Percentiles rank a stretch among this genome's conserved stretches.
Evolutionary conservation across 345 rosid species (phyloP).

Genomic region (Raphanus sativus): DNA sequence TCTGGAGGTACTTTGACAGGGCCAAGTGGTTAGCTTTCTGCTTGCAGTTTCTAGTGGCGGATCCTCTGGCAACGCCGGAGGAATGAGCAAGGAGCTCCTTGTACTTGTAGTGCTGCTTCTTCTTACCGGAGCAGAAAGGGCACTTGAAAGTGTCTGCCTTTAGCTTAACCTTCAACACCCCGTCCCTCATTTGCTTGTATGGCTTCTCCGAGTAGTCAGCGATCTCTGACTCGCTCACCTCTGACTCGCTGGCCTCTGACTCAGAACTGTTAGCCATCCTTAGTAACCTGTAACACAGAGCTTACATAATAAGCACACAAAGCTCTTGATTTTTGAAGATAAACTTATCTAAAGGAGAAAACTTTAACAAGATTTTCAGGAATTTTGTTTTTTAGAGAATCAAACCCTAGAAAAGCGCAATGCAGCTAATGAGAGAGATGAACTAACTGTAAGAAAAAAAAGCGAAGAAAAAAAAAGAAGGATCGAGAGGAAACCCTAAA

Average conservation of each 20-base stretch:
- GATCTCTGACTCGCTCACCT: conserved; percentile 82
- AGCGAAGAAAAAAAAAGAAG: not conserved
- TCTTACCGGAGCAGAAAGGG: conserved; percentile 87
- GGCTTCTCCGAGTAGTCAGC: conserved; percentile 57
- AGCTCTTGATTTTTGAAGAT: no score
- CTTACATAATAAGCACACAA: not conserved
- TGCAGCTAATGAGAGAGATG: no score
- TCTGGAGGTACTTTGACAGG: conserved; percentile 61
- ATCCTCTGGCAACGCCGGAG: conserved; percentile 78
- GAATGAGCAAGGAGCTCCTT: conserved; percentile 87
- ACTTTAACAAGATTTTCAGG: no score
- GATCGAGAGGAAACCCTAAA: not conserved
- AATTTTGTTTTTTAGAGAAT: not conserved
- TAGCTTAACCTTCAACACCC: conserved; percentile 58
- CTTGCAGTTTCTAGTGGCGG: conserved; percentile 65
- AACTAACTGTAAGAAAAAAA: no score
- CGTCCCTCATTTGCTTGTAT: conserved; percentile 48
- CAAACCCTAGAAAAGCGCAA: not conserved
- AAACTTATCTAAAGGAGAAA: no score
- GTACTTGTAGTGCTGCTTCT: conserved; percentile 76
- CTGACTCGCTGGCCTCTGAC: conserved; percentile 54
- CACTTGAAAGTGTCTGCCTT: conserved; percentile 65
- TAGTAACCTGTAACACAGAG: conserved; percentile 22
- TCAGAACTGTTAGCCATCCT: conserved; percentile 61
- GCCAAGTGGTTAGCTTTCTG: conserved; percentile 82